Evolutionary conservation across 2,329 filamentous ascomycete genomes (phyloP).

Genomic region (Pseudogymnoascus sp.): DNA sequence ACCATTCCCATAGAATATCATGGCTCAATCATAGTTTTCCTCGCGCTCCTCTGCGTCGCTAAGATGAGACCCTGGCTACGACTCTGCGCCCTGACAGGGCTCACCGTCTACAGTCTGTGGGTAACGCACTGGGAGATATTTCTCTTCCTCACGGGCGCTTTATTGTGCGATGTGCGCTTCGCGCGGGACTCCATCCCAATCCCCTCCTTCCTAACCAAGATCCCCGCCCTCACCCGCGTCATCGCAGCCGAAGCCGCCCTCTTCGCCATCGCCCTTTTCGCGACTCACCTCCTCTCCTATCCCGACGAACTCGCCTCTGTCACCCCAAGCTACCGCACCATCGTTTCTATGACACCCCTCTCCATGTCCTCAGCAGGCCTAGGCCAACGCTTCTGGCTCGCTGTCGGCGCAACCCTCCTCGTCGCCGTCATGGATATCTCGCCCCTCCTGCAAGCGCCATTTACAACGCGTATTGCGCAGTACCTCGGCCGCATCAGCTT

Average conservation of each 20-base stretch:
- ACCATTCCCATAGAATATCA: slow-evolving; percentile 27
- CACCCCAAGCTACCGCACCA: slow-evolving; percentile 9
- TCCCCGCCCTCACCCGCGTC: neutral
- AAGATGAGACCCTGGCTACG: slow-evolving; percentile 19
- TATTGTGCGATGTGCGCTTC: slow-evolving; percentile 15
- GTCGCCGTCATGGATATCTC: slow-evolving; percentile 28
- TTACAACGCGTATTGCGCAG: slow-evolving; percentile 40
- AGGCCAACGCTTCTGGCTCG: slow-evolving; percentile 25
- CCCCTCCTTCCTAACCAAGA: neutral
- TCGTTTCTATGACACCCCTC: neutral
- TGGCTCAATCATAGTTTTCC: slow-evolving; percentile 25
- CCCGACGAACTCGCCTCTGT: slow-evolving; percentile 2
- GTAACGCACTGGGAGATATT: slow-evolving; percentile 13
- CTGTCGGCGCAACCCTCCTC: slow-evolving; percentile 24
- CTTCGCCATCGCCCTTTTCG: slow-evolving; percentile 9
- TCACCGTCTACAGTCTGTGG: slow-evolving; percentile 21
- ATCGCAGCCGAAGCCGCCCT: neutral
- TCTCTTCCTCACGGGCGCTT: slow-evolving; percentile 15
- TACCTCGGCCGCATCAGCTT: slow-evolving; percentile 51
- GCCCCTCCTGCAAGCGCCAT: slow-evolving; percentile 32
- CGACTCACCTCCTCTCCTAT: slow-evolving; percentile 11
- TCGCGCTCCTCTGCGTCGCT: slow-evolving; percentile 18
- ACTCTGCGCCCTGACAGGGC: slow-evolving; percentile 17
- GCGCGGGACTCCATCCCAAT: slow-evolving; percentile 4
- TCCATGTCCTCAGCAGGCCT: neutral